A percentile compares a stretch with the other conserved stretches of the same genome.
Evolutionary conservation across 495 filamentous ascomycete species (phyloP).

Genomic region (Articulospora tetracladia): DNA sequence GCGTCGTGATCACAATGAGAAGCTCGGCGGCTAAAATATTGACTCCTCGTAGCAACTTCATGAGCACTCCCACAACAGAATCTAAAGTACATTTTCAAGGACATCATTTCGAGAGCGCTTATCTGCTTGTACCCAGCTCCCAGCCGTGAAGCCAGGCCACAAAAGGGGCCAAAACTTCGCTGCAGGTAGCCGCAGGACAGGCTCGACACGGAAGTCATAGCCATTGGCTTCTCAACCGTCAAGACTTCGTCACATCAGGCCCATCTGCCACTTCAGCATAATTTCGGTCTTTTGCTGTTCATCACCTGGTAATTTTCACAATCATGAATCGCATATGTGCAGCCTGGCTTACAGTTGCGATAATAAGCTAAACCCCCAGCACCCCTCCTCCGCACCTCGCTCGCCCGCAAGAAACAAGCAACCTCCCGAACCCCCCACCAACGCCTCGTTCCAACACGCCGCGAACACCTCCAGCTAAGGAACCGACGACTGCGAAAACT

Average conservation of each 20-base stretch:
- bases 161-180: slow-evolving; percentile 14
- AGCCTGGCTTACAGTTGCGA: slow-evolving; percentile 3
- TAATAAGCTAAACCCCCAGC: slow-evolving; percentile 11
- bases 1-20: slow-evolving; percentile 4
- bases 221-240: slow-evolving; percentile 12
- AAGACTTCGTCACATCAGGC: slow-evolving; percentile 2
- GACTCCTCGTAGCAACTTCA: slow-evolving; percentile 2
- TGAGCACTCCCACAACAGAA: not conserved
- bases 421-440: slow-evolving; percentile 2
- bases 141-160: slow-evolving; percentile 7
- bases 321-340: slow-evolving; percentile 13
- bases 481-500: not conserved
- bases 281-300: not conserved
- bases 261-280: not conserved
- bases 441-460: slow-evolving; percentile 3
- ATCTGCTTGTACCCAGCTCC: not conserved
- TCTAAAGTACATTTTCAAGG: not conserved
- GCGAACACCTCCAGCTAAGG: not conserved
- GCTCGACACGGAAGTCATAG: not conserved
- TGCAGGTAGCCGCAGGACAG: slow-evolving; percentile 15
- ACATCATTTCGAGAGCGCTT: not conserved
- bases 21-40: slow-evolving; percentile 11
- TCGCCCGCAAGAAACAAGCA: not conserved
- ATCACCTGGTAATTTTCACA: not conserved
- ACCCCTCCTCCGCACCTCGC: slow-evolving; percentile 7